Base-by-base conservation (phyloP, 108 stramenopile species). In the Chaetoceros tenuissimus region DNA sequence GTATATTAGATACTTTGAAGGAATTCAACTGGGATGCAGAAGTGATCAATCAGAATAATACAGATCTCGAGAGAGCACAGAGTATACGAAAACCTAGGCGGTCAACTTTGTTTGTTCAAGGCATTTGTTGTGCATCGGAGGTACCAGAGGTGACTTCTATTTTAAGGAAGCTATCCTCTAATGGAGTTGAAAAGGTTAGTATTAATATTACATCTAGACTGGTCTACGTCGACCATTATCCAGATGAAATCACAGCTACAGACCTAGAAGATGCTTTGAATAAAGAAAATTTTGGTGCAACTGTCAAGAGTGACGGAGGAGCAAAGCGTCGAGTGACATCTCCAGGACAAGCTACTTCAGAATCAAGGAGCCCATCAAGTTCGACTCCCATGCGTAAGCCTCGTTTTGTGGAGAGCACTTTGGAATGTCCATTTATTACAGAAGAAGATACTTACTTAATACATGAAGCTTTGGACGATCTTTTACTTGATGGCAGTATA, bases 41-140 rank as follows among this genome's bases (percentile, higher is more conserved):
- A 26, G 66, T 81, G 30, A 70, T 79, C 3, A 52, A 84, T 19
- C 70, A 72, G 48, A 69, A 69, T 10, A 62, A 47, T 66, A 3
- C 52, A 53, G 21, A 29, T 59, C 2, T 49, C 53, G 3, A 55
- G 2, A 7, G 50, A 53, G 21, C 46, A 24, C 27, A 28, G 66
- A 0, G 34, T 65, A 19, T 7, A 55, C 28, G 54, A 55, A 30
- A 29, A 55, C 54, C 56, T 48, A 69, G 72, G 0, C 68, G 68
- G 28, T 75, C 74, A 17, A 24, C 55, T 0, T 71, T 76, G 22
- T 60, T 64, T 59, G 82, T 86, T 0, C 61, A 73, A 31, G 85
- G 84, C 23, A 84, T 90, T 22, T 94, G 92, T 63, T 94, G 92
- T 69, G 75, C 86, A 16, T 68, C 75, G 3, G 92, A 94, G 73